These are phyloP conservation scores for Rhodotorula paludigena DNA, from an alignment of 768 basidiomycete species.

Conservation along the genomic window DNA sequence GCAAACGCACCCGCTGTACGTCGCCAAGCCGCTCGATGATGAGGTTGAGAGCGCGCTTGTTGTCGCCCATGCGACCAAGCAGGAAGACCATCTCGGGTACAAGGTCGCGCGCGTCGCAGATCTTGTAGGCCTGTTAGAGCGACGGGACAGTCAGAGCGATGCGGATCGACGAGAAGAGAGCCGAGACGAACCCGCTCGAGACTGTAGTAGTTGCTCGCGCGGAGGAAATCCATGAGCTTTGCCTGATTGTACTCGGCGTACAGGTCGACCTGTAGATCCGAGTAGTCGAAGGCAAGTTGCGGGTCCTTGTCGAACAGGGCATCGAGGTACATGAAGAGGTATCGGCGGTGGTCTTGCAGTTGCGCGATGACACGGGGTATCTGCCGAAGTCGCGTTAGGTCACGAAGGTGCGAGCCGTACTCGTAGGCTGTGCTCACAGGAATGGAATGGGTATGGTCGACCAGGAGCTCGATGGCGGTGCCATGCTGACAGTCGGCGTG, in stretches of 20 bases:
- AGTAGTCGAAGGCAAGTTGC: slow-evolving; percentile 69
- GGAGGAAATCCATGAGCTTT: slow-evolving; percentile 80
- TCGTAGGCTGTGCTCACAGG: too few relatives aligned
- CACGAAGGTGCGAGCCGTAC: too few relatives aligned
- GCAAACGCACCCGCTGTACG: slow-evolving; percentile 66
- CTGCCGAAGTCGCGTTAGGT: slow-evolving; percentile 54
- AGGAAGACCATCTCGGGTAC: slow-evolving; percentile 97
- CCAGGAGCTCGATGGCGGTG: slow-evolving; percentile 76
- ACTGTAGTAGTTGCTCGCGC: slow-evolving; percentile 85
- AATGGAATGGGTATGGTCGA: slow-evolving; percentile 92
- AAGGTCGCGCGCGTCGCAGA: slow-evolving; percentile 76
- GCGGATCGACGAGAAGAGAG: neutral
- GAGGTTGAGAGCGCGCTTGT: slow-evolving; percentile 84
- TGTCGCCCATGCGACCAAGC: slow-evolving; percentile 94
- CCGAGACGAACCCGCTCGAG: slow-evolving; percentile 68
- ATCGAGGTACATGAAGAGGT: slow-evolving; percentile 88
- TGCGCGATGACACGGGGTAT: slow-evolving; percentile 83
- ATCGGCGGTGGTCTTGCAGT: slow-evolving; percentile 66
- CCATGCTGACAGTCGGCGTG: slow-evolving; percentile 51
- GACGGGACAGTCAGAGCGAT: neutral
- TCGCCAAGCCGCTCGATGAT: slow-evolving; percentile 94
- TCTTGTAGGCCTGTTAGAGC: slow-evolving; percentile 65
- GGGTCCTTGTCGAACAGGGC: slow-evolving; percentile 82
- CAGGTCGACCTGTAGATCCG: slow-evolving; percentile 80
- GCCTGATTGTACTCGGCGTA: slow-evolving; percentile 80